These are phyloP conservation scores for Sporisorium iseilematis-ciliati DNA, from an alignment of 1,284 basidiomycete genomes.

Conservation along the genomic window DNA sequence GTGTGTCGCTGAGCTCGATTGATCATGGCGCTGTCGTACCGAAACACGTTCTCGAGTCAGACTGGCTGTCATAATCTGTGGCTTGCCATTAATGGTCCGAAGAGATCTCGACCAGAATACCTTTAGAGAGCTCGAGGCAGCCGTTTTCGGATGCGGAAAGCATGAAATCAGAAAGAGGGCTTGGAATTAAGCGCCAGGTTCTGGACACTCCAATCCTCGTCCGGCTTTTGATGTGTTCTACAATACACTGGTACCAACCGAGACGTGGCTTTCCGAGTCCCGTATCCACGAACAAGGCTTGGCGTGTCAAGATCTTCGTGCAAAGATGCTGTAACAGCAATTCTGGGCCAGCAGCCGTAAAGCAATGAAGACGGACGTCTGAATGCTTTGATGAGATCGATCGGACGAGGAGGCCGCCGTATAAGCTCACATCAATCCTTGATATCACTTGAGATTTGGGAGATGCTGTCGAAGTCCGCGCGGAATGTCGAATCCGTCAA, in stretches of 20 bases:
- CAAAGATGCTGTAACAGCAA: too few relatives aligned
- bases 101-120: neutral
- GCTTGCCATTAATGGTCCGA: neutral
- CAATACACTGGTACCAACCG: neutral
- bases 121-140: neutral
- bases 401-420: too few relatives aligned
- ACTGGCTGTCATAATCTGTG: neutral
- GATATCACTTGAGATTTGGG: too few relatives aligned
- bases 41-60: neutral
- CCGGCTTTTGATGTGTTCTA: conserved; percentile 3
- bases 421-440: too few relatives aligned
- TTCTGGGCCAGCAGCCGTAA: too few relatives aligned
- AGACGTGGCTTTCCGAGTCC: neutral
- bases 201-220: conserved; percentile 1
- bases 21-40: neutral
- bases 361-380: too few relatives aligned
- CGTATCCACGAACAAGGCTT: too few relatives aligned
- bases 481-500: too few relatives aligned
- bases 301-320: too few relatives aligned
- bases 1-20: neutral
- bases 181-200: conserved; percentile 3
- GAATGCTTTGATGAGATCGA: too few relatives aligned
- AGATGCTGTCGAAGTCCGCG: too few relatives aligned
- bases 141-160: conserved; percentile 12
- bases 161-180: neutral